Conservation (phyloP, 2,329 filamentous ascomycete genomes). For the Rhynchosporium secalis region DNA sequence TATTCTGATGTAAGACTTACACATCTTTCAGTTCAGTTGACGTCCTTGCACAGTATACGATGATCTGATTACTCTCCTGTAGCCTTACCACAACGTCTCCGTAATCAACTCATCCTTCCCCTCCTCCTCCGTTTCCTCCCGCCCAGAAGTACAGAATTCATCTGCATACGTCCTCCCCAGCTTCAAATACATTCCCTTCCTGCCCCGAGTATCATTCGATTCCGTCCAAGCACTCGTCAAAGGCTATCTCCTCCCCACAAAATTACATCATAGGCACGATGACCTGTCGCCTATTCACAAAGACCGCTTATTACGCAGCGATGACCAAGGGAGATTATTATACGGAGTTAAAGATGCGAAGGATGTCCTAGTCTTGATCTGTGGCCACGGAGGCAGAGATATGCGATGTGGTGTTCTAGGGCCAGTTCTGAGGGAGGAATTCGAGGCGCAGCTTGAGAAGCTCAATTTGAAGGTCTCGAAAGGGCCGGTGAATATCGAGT, state of each 20-base stretch:
- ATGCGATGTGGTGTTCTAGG: slow-evolving; percentile 79
- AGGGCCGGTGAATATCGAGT: slow-evolving; percentile 43
- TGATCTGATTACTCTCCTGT: not conserved
- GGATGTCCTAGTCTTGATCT: slow-evolving; percentile 79
- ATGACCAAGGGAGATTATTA: slow-evolving; percentile 53
- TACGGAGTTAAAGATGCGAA: slow-evolving; percentile 59
- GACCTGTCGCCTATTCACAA: slow-evolving; percentile 56
- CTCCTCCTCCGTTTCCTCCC: slow-evolving; percentile 45
- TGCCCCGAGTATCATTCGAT: slow-evolving; percentile 62
- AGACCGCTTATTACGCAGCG: slow-evolving; percentile 53
- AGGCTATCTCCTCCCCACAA: slow-evolving; percentile 64
- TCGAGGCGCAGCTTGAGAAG: slow-evolving; percentile 57
- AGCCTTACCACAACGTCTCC: slow-evolving; percentile 84
- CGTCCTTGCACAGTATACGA: not conserved
- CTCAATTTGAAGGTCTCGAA: slow-evolving; percentile 51
- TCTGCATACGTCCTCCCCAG: slow-evolving; percentile 78
- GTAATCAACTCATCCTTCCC: slow-evolving; percentile 75
- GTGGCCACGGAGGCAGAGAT: slow-evolving; percentile 83
- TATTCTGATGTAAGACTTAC: slow-evolving; percentile 63
- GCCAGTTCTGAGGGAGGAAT: slow-evolving; percentile 70
- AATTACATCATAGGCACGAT: slow-evolving; percentile 62
- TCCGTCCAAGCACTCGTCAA: slow-evolving; percentile 59
- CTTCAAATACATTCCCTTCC: slow-evolving; percentile 76
- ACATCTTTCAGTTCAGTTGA: not conserved
- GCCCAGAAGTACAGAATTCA: slow-evolving; percentile 49